Evolutionary conservation across 345 rosid species (phyloP).

Genomic region (Ceriops decandra): DNA sequence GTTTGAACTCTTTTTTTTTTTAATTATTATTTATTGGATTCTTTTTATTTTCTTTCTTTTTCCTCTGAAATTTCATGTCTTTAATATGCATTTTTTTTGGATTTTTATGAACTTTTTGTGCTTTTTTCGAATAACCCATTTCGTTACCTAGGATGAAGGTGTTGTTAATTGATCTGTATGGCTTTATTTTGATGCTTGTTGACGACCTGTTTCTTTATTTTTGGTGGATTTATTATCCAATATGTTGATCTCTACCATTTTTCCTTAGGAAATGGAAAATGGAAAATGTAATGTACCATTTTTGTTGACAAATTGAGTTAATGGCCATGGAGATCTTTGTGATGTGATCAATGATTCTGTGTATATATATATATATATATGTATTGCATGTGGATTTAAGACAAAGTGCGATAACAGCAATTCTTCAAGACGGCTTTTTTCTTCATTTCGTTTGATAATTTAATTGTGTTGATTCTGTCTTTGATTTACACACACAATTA

Average conservation of each 20-base stretch:
- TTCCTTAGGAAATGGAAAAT: conserved; percentile 7
- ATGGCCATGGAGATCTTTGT: background rate
- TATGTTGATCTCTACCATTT: conserved; percentile 10
- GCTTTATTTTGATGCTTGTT: background rate
- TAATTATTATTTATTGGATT: background rate
- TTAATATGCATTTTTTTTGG: too few relatives aligned
- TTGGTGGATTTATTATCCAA: background rate
- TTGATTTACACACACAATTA: background rate
- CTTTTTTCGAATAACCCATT: too few relatives aligned
- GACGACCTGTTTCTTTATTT: background rate
- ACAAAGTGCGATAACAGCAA: background rate
- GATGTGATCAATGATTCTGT: background rate
- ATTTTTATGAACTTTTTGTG: too few relatives aligned
- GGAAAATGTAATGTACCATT: background rate
- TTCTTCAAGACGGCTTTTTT: background rate
- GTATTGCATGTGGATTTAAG: background rate
- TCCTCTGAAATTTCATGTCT: background rate
- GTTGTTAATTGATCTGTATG: background rate
- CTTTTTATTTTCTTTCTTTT: background rate
- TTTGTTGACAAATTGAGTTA: background rate
- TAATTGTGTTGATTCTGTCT: background rate
- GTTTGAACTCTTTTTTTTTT: conserved; percentile 30
- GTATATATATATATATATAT: background rate
- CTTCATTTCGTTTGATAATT: background rate
- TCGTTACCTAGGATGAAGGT: too few relatives aligned